These are phyloP conservation scores for Phallus indusiatus DNA, from an alignment of 768 basidiomycete genomes.

Conservation along the genomic window DNA sequence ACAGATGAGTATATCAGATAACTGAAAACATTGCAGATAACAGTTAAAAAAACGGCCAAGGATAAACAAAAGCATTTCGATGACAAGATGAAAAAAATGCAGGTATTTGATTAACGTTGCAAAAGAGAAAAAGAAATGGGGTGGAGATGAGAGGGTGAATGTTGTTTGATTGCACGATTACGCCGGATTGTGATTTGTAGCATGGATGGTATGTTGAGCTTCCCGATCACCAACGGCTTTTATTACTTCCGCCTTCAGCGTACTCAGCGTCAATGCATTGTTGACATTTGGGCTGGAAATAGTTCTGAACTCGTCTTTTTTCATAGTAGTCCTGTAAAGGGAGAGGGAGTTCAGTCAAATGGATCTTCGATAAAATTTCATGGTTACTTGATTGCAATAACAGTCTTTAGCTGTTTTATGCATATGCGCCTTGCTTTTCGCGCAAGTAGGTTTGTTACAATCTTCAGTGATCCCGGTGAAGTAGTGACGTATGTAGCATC, in stretches of 20 bases:
- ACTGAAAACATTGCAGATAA: too few species aligned
- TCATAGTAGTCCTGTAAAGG: constrained; percentile 31
- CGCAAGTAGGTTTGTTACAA: constrained; percentile 43
- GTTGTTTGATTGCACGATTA: too few species aligned
- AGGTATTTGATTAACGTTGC: not conserved
- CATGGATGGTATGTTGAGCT: too few species aligned
- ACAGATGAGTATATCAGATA: too few species aligned
- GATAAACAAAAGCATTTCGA: not conserved
- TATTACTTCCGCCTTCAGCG: constrained; percentile 4
- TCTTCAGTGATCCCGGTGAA: constrained; percentile 52
- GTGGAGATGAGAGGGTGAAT: not conserved
- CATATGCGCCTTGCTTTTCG: constrained; percentile 44
- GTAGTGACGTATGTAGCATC: constrained; percentile 44
- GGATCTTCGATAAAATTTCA: constrained; percentile 9
- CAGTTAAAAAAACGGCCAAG: not conserved
- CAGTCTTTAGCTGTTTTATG: constrained; percentile 54
- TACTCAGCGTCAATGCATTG: not conserved
- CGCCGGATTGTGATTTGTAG: too few species aligned
- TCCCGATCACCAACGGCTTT: constrained; percentile 10
- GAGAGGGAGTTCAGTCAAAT: not conserved
- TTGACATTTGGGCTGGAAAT: constrained; percentile 44
- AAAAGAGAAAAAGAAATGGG: too few species aligned
- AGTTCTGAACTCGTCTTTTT: constrained; percentile 47
- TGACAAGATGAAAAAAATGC: not conserved
- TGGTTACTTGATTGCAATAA: constrained; percentile 36